These are phyloP conservation scores for Bidens hawaiensis DNA, from an alignment of 140 eudicot species.

Conservation along the genomic window DNA sequence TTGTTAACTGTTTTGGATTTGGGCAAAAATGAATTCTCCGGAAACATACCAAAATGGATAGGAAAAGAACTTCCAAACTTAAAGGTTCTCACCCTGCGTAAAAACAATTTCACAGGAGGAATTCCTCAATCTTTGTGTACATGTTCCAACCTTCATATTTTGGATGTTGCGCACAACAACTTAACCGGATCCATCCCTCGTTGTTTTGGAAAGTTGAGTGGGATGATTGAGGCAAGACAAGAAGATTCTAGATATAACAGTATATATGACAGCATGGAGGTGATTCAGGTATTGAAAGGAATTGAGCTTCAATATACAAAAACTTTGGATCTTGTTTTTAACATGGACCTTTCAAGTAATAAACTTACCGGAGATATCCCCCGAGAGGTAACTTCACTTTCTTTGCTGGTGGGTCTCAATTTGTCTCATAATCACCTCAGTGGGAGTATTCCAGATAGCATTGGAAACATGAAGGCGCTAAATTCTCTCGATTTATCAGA, in stretches of 20 bases:
- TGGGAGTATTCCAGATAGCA: background rate
- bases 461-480: background rate
- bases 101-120: background rate
- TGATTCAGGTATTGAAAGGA: background rate
- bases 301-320: background rate
- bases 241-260: no score
- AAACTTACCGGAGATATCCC: background rate
- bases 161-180: background rate
- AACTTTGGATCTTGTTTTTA: background rate
- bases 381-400: background rate
- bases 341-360: constrained; percentile 7
- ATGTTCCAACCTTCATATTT: background rate
- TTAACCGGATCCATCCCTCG: background rate
- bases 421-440: background rate
- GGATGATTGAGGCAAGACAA: background rate
- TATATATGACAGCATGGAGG: no score
- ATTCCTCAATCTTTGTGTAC: background rate
- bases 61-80: background rate
- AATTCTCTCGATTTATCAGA: background rate
- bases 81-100: background rate
- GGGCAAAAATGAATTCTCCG: background rate
- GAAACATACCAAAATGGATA: no score
- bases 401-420: background rate
- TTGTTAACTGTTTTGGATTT: background rate
- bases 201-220: background rate